Evolutionary conservation across 2,329 filamentous ascomycete species (phyloP).

Genomic region (Aspergillus persii): DNA sequence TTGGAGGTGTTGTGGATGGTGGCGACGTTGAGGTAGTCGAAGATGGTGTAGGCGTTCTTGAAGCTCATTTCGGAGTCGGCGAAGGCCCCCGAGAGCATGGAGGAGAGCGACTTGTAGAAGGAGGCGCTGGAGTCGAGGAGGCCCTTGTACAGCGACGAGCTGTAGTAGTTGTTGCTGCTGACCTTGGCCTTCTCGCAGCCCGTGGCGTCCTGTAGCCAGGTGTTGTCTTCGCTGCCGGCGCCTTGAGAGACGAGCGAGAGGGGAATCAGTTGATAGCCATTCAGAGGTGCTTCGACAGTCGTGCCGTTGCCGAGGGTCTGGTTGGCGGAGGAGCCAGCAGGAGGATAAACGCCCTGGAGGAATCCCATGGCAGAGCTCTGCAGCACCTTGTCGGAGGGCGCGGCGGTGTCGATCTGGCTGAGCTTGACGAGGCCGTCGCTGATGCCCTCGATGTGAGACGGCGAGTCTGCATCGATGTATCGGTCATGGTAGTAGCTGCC

Average conservation of each 20-base stretch:
- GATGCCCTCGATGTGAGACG: constrained; percentile 63
- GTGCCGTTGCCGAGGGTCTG: constrained; percentile 71
- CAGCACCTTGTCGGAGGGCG: constrained; percentile 73
- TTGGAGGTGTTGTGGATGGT: constrained; percentile 58
- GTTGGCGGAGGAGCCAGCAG: constrained; percentile 56
- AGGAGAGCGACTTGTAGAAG: constrained; percentile 54
- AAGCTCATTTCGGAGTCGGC: constrained; percentile 49
- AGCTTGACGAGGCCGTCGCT: constrained; percentile 64
- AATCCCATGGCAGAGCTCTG: constrained; percentile 78
- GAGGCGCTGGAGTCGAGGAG: constrained; percentile 49
- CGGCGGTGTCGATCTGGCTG: constrained; percentile 68
- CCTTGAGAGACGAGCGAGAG: constrained; percentile 61
- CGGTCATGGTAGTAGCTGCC: constrained; percentile 73
- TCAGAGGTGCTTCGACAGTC: constrained; percentile 63
- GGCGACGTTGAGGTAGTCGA: constrained; percentile 62
- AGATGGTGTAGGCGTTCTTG: constrained; percentile 67
- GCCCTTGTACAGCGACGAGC: constrained; percentile 48
- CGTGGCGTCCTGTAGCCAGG: constrained; percentile 59
- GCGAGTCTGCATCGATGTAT: constrained; percentile 65
- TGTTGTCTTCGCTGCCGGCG: constrained; percentile 57
- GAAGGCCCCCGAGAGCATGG: constrained; percentile 55
- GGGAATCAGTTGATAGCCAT: constrained; percentile 82
- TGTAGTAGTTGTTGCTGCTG: constrained; percentile 61
- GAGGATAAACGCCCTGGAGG: constrained; percentile 83
- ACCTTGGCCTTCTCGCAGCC: constrained; percentile 55